A percentile compares a stretch with the other conserved stretches of the same genome.
These are phyloP conservation scores for Lathyrus sativus DNA, from an alignment of 306 rosid genomes.

Conservation along the genomic window DNA sequence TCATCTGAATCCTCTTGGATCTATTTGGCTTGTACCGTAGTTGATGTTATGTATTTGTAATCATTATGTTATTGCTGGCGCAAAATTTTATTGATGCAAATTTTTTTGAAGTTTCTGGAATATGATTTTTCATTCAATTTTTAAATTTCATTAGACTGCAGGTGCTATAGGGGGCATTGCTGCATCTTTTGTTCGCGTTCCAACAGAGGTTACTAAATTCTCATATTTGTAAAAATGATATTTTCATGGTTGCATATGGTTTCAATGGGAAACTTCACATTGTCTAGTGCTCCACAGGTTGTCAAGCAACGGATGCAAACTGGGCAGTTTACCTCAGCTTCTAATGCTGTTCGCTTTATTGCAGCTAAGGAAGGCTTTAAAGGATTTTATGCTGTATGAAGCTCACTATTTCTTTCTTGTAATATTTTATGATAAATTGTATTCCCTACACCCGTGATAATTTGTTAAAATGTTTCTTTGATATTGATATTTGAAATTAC, in stretches of 20 bases:
- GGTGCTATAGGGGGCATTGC: slow-evolving; percentile 94
- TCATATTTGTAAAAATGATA: slow-evolving; percentile 33
- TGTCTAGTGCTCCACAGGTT: slow-evolving; percentile 59
- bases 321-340: slow-evolving; percentile 84
- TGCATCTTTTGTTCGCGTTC: slow-evolving; percentile 95
- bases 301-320: slow-evolving; percentile 99
- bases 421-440: slow-evolving; percentile 20
- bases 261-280: slow-evolving; percentile 33
- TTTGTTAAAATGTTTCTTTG: slow-evolving; percentile 17
- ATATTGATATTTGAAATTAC: slow-evolving; percentile 34
- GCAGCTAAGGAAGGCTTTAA: slow-evolving; percentile 75
- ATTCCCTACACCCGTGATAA: not conserved
- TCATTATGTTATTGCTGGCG: slow-evolving; percentile 35
- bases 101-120: slow-evolving; percentile 1
- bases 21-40: slow-evolving; percentile 35
- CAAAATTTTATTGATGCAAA: slow-evolving; percentile 28
- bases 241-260: slow-evolving; percentile 7
- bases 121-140: slow-evolving; percentile 25
- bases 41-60: slow-evolving; percentile 31
- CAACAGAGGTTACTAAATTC: slow-evolving; percentile 75
- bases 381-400: slow-evolving; percentile 80
- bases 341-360: slow-evolving; percentile 80
- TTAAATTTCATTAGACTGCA: slow-evolving; percentile 70
- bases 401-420: slow-evolving; percentile 21
- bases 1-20: slow-evolving; percentile 23